These are phyloP conservation scores for Alternaria ethzedia DNA, from an alignment of 2,329 filamentous ascomycete species.

Conservation along the genomic window DNA sequence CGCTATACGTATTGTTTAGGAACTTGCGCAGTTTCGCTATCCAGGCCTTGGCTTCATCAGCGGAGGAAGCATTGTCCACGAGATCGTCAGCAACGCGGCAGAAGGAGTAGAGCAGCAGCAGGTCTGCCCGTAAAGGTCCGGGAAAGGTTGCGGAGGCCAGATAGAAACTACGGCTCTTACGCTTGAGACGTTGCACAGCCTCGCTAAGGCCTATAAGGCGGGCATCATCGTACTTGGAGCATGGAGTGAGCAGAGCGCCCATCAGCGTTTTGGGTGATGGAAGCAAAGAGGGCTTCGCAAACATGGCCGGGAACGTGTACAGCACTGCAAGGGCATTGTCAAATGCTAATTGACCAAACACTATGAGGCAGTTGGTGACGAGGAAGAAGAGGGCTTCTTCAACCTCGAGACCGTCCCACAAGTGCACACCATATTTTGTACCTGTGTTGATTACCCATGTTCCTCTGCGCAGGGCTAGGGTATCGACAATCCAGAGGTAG, in stretches of 20 bases:
- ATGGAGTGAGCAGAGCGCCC: conserved; percentile 58
- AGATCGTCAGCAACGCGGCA: conserved; percentile 77
- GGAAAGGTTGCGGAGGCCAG: conserved; percentile 73
- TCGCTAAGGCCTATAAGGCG: conserved; percentile 66
- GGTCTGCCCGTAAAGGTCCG: conserved; percentile 70
- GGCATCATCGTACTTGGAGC: conserved; percentile 61
- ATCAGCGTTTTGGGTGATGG: conserved; percentile 61
- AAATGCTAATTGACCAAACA: conserved; percentile 71
- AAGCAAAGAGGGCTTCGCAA: conserved; percentile 57
- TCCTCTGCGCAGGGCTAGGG: conserved; percentile 68
- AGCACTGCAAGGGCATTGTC: conserved; percentile 72
- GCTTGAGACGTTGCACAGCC: conserved; percentile 63
- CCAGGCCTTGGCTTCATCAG: conserved; percentile 63
- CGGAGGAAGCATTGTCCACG: conserved; percentile 67
- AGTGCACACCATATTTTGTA: conserved; percentile 68
- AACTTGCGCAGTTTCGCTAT: conserved; percentile 65
- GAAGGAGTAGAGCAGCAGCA: conserved; percentile 75
- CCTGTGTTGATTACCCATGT: conserved; percentile 74
- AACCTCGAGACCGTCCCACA: conserved; percentile 72
- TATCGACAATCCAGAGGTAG: conserved; percentile 77
- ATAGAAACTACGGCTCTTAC: conserved; percentile 76
- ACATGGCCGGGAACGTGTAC: conserved; percentile 66
- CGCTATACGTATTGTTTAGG: conserved; percentile 60
- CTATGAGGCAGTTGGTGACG: conserved; percentile 71
- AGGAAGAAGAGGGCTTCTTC: conserved; percentile 80